Base-by-base conservation (phyloP, 2,329 filamentous ascomycete genomes). In the Aspergillus spinulosporus region DNA sequence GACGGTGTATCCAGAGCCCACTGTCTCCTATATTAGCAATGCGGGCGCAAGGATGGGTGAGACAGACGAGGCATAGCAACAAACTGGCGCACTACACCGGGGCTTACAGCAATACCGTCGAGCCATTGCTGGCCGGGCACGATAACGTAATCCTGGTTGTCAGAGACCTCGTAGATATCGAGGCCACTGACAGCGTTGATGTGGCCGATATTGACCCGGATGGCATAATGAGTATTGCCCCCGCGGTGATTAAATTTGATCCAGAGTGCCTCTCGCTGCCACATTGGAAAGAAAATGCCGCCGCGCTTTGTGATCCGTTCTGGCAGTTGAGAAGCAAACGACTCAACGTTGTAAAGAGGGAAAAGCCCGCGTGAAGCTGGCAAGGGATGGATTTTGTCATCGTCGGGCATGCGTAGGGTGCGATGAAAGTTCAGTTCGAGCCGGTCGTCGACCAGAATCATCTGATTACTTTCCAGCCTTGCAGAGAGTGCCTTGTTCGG, bases 41-140 rank as follows among this genome's bases (percentile, higher is more conserved):
- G 9, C 26, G 28, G 3, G n/a, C 9, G 21, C 21, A 2, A 6
- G 42, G 2, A 12, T 15, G 21, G 8, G 11, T 42, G 14, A 14
- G 15, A 28, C 21, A 28, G 4, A 44, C 42, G 42, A 44, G 42
- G 42, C 42, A 39, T 40, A 21, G 48, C 48, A 14, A 50, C 48
- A 50, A 50, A 50, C 37, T 50, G 48, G 8, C 48, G 34, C 14
- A 50, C 48, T n/a, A 50, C 36, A 2, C 48, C 48, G 8, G 48
- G 48, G 6, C 15, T n/a, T 5, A 39, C 37, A 2, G 48, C 36
- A 31, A 50, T 31, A 3, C 48, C 48, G 15, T 50, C 48, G 21
- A 50, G 34, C 48, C 48, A 50, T 15, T 40, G 9, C 15, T 50
- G 48, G 6, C 28, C 48, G 12, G 48, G 48, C 21, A 50, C 32